Percentiles rank a stretch among this genome's conserved stretches.
Conservation (phyloP, 2,329 filamentous ascomycete genomes). For the Zarea fungicola region DNA sequence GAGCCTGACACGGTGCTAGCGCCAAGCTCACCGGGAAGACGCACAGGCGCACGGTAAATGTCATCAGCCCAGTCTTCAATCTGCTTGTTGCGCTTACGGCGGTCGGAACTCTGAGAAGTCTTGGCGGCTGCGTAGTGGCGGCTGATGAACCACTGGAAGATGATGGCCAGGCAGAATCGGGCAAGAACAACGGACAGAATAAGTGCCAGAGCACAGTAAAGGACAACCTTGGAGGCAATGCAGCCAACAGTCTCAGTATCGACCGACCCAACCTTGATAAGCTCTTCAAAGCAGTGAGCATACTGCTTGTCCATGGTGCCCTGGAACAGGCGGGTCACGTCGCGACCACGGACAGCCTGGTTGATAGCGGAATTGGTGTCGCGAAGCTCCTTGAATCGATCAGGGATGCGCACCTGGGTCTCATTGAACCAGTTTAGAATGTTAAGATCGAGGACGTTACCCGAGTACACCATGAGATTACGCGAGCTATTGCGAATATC, state of each 20-base stretch:
- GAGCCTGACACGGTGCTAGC: constrained; percentile 55
- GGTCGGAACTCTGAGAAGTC: constrained; percentile 75
- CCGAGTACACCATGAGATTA: constrained; percentile 91
- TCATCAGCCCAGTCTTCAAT: constrained; percentile 98
- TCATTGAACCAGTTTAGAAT: constrained; percentile 87
- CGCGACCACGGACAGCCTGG: constrained; percentile 67
- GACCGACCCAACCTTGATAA: constrained; percentile 91
- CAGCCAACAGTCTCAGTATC: constrained; percentile 96
- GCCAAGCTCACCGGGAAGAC: constrained; percentile 69
- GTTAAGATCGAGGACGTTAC: constrained; percentile 85
- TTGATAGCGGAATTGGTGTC: constrained; percentile 57
- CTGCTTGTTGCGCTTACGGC: constrained; percentile 80
- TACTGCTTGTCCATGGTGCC: constrained; percentile 71
- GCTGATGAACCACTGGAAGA: constrained; percentile 96
- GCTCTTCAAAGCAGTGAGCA: constrained; percentile 83
- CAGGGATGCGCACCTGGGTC: constrained; percentile 68
- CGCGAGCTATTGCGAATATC: constrained; percentile 84
- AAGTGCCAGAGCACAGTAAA: constrained; percentile 87
- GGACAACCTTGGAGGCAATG: constrained; percentile 93
- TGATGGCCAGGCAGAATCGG: constrained; percentile 81
- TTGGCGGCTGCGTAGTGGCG: constrained; percentile 78
- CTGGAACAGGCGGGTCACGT: constrained; percentile 86
- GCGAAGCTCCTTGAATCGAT: constrained; percentile 74
- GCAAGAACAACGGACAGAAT: constrained; percentile 83
- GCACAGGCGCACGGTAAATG: constrained; percentile 86